Evolutionary conservation across 345 rosid species (phyloP), one percentile per base, ranked within the genome.

Genomic region (Bruguiera sexangula): DNA sequence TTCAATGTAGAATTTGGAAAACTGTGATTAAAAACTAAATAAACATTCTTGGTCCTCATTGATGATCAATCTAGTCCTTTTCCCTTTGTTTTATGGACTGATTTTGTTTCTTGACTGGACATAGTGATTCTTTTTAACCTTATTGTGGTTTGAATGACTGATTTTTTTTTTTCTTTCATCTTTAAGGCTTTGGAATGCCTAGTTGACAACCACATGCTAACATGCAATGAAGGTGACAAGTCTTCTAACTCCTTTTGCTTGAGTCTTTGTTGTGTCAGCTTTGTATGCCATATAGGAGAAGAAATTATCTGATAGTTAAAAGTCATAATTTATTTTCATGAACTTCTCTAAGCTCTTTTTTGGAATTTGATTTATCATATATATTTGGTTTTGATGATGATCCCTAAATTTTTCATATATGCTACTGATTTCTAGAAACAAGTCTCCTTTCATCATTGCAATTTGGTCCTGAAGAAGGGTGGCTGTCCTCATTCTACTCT

Each of bases 111-210:
- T 10, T 56, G 26, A 22, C 29, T 56, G 60, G 60, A 15, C 60
- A 21, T 56, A 10, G 16, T 10, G 60, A 24, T 56, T 50, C 1
- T 36, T 53, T 32, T 43, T 43, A 43, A 43, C 50, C 50, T 43
- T 16, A n/a, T 36, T 51, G 22, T 32, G 7, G 31, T 69, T 65
- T 66, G 29, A 27, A 56, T 55, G 48, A 56, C 37, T 53, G 24
- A 6, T 66, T 63, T 32, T 76, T 36, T 46, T 1, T 63, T 32
- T 76, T 36, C 36, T 74, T 32, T 62, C 72, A 52, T 73, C 72
- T 82, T 67, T 69, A 89, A 92, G 99, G 98, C 99, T 76, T 81
- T 92, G 85, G 99, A 95, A 75, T 86, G 99, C 84, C 96, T 92
- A 69, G 78, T 86, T 78, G 96, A 88, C 75, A 90, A 90, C 77